Conservation (phyloP, 805 yeast species). For the Komagataella pastoris region DNA sequence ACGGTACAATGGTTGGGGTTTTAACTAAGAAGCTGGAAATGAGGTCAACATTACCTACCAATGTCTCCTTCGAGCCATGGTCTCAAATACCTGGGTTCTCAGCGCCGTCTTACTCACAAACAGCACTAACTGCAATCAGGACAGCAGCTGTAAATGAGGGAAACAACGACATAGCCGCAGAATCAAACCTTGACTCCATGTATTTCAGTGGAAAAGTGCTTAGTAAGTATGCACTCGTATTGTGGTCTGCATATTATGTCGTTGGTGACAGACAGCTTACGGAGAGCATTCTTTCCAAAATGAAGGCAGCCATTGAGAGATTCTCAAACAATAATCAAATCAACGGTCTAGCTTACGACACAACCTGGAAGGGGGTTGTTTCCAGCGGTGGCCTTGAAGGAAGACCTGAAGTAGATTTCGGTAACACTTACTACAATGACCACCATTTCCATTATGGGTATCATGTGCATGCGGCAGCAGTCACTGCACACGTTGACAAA, state of each 20-base stretch:
- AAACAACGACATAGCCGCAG: slow-evolving; percentile 26
- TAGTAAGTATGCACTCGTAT: slow-evolving; percentile 44
- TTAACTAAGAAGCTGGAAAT: slow-evolving; percentile 24
- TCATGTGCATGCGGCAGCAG: slow-evolving; percentile 48
- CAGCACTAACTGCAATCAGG: slow-evolving; percentile 10
- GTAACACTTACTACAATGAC: slow-evolving; percentile 36
- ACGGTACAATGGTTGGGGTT: slow-evolving; percentile 35
- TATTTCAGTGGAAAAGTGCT: slow-evolving; percentile 40
- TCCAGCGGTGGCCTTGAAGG: slow-evolving; percentile 32
- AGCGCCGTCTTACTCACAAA: slow-evolving; percentile 8
- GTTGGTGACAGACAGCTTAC: slow-evolving; percentile 27
- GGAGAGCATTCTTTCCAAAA: slow-evolving; percentile 33
- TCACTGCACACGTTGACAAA: slow-evolving; percentile 41
- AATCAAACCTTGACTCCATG: slow-evolving; percentile 28
- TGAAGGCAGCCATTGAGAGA: slow-evolving; percentile 29
- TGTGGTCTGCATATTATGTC: slow-evolving; percentile 35
- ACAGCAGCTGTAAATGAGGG: slow-evolving; percentile 24
- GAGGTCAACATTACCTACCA: slow-evolving; percentile 23
- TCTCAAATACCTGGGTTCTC: slow-evolving; percentile 25
- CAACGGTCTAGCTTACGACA: slow-evolving; percentile 41
- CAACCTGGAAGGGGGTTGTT: slow-evolving; percentile 40
- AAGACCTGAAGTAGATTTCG: slow-evolving; percentile 31
- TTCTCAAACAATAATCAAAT: slow-evolving; percentile 26
- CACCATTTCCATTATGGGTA: slow-evolving; percentile 49
- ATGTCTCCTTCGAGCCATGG: slow-evolving; percentile 44